Evolutionary conservation across 768 basidiomycete species (phyloP).

Genomic region (Rhodotorula sphaerocarpa): DNA sequence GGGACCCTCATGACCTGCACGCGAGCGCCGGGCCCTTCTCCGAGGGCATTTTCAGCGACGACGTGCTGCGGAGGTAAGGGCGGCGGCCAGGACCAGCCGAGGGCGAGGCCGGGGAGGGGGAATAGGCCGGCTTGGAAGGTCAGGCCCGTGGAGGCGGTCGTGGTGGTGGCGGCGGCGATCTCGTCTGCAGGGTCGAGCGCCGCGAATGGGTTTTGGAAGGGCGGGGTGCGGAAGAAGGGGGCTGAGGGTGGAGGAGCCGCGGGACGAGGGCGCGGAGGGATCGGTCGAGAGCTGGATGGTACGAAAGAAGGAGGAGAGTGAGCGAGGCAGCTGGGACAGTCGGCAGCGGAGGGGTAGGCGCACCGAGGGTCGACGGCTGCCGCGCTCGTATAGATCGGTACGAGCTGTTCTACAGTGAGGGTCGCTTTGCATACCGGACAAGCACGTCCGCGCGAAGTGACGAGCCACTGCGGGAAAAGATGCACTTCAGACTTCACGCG

Average conservation of each 20-base stretch:
- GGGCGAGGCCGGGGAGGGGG: conserved; percentile 10
- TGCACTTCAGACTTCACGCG: too few relatives aligned
- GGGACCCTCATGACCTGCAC: not conserved
- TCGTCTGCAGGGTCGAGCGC: not conserved
- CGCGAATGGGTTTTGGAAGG: not conserved
- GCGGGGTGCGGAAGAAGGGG: not conserved
- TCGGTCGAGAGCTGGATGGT: not conserved
- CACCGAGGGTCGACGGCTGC: conserved; percentile 15
- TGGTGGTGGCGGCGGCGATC: not conserved
- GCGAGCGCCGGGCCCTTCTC: not conserved
- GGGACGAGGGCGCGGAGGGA: conserved; percentile 20
- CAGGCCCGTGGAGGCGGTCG: not conserved
- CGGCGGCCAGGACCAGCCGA: conserved; percentile 14
- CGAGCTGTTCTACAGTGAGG: not conserved
- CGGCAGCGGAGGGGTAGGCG: not conserved
- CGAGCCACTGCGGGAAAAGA: conserved; percentile 19
- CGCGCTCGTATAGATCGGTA: conserved; percentile 12
- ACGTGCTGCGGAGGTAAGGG: too few relatives aligned
- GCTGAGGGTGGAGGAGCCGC: not conserved
- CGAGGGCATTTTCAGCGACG: not conserved
- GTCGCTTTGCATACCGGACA: conserved; percentile 18
- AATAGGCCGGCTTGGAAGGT: conserved; percentile 18
- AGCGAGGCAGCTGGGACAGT: too few relatives aligned
- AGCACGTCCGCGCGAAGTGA: conserved; percentile 3
- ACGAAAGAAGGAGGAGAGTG: too few relatives aligned